Conservation (phyloP, 768 basidiomycete species). For the Lepiota venenata region DNA sequence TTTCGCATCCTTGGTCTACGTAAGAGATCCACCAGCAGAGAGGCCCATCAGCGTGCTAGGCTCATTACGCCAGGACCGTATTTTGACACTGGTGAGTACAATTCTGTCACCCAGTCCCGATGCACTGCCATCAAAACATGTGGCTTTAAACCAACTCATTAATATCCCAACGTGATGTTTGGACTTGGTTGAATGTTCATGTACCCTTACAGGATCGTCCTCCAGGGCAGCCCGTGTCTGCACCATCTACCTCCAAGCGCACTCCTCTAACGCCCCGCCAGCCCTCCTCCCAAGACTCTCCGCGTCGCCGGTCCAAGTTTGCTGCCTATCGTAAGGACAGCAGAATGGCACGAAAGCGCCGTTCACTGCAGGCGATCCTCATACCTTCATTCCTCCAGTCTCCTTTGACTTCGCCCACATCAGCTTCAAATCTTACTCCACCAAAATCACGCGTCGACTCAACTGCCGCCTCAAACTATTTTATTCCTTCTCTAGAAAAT, state of each 20-base stretch:
- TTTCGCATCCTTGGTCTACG: constrained; percentile 12
- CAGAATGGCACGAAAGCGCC: constrained; percentile 46
- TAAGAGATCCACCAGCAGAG: constrained; percentile 29
- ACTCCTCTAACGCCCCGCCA: constrained; percentile 13
- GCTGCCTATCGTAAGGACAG: background rate
- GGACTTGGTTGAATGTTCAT: constrained; percentile 18
- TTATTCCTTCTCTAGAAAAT: constrained; percentile 10
- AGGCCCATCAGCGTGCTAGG: constrained; percentile 18
- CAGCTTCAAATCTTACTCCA: constrained; percentile 20
- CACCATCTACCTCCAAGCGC: constrained; percentile 7
- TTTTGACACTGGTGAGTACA: constrained; percentile 26
- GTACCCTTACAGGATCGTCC: constrained; percentile 15
- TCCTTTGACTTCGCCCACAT: constrained; percentile 19
- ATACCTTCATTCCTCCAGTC: constrained; percentile 42
- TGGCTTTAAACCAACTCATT: background rate
- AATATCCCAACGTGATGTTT: constrained; percentile 8
- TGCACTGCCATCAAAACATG: constrained; percentile 9
- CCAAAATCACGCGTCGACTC: background rate
- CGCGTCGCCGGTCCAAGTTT: background rate
- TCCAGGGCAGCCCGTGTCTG: constrained; percentile 16
- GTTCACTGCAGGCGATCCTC: constrained; percentile 51
- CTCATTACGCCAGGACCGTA: constrained; percentile 18
- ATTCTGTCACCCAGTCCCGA: constrained; percentile 7
- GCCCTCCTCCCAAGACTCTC: constrained; percentile 14
- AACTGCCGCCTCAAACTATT: background rate